Evolutionary conservation across 257 asterid genomes (phyloP).

Genomic region (Petrea volubilis): DNA sequence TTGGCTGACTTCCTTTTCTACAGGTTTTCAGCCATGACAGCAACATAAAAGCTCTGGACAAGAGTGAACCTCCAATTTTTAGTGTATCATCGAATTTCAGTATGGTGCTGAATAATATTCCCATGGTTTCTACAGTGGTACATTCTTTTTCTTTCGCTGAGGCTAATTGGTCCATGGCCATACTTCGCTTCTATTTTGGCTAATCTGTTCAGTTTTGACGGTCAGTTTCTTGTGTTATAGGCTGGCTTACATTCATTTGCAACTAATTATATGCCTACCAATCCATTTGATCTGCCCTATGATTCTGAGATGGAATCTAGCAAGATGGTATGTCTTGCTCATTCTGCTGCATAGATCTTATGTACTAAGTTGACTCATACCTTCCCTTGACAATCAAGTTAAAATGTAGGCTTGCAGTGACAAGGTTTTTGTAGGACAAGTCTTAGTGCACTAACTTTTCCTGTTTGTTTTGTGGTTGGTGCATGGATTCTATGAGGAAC

Average conservation of each 20-base stretch:
- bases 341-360: background rate
- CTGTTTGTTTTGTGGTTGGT: constrained; percentile 27
- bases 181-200: background rate
- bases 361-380: background rate
- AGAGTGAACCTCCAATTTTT: constrained; percentile 35
- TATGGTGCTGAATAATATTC: constrained; percentile 36
- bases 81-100: constrained; percentile 37
- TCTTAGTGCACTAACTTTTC: background rate
- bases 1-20: constrained; percentile 24
- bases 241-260: constrained; percentile 46
- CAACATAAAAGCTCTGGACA: constrained; percentile 31
- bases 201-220: constrained; percentile 4
- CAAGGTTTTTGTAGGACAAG: background rate
- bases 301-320: constrained; percentile 56
- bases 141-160: constrained; percentile 14
- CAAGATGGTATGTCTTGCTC: constrained; percentile 50
- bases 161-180: constrained; percentile 7
- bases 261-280: constrained; percentile 46
- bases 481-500: constrained; percentile 5
- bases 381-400: background rate
- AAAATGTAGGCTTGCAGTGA: background rate
- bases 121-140: constrained; percentile 43
- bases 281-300: constrained; percentile 85
- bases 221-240: constrained; percentile 38
- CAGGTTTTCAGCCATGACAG: constrained; percentile 44